Evolutionary conservation across 441 rosid genomes (phyloP), one percentile per base, ranked within the genome.

Genomic region (Omphalea diandra): DNA sequence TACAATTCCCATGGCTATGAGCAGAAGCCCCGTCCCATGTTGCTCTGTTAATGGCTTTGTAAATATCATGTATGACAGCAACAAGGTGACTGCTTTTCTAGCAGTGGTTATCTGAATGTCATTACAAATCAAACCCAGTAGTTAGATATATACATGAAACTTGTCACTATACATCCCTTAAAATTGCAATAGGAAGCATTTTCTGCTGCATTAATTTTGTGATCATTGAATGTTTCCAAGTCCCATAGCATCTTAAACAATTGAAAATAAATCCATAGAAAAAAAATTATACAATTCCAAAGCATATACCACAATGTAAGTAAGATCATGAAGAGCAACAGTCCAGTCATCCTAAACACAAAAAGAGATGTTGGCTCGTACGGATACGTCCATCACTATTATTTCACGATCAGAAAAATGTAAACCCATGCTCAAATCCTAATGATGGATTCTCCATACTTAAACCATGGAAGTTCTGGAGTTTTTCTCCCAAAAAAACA

Each of bases 11-110:
- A 91, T 89, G 40, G 82, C 63, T 62, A 89, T 87, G 14, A 91
- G 90, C 73, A 91, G 79, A 74, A 91, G 83, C 50, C 94, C 97
- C 0, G 88, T 70, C 41, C 87, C 90, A 29, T 88, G 94, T 54
- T 87, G 94, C 78, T 86, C 97, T 0, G 93, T 87, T 63, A 91
- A 71, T 14, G 97, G 97, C 83, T 91, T 91, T n/a, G 97, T 87
- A 73, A 91, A 91, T 78, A 91, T 85, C 88, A 86, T 68, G 75
- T 87, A 91, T 4, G 93, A 91, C 27, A 91, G 82, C 76, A 89
- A 72, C 76, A 91, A 68, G 44, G 93, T 89, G 5, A 91, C 89
- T 6, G 90, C 95, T 71, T 89, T 89, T 77, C 97, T 85, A 52
- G 97, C 97, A 4, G 93, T 91, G 40, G 97, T 89, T 80, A 89